Evolutionary conservation across 345 rosid genomes (phyloP).

Genomic region (Sisymbrium irio): DNA sequence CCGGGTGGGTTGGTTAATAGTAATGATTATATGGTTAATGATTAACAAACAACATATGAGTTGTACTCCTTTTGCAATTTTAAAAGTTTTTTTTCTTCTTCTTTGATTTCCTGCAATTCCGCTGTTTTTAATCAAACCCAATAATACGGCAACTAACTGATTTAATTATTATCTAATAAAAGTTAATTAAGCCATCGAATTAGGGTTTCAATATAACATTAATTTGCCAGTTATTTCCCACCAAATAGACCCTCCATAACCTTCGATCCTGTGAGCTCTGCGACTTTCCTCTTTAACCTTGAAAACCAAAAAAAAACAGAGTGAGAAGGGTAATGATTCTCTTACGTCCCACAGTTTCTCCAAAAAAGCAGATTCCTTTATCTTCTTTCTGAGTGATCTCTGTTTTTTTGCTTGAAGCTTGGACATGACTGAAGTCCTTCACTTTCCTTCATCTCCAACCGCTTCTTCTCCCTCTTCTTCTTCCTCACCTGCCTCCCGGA

Average conservation of each 20-base stretch:
- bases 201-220: conserved; percentile 7
- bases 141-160: not conserved
- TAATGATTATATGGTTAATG: not conserved
- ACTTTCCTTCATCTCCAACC: conserved; percentile 57
- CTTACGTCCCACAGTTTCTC: conserved; percentile 42
- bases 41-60: not conserved
- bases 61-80: not conserved
- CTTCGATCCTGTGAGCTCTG: not conserved
- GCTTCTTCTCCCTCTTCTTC: conserved; percentile 38
- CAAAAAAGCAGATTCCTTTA: not conserved
- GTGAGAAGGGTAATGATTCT: conserved; percentile 36
- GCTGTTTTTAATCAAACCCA: not conserved
- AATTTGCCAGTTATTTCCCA: conserved; percentile 33
- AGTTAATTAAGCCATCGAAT: not conserved
- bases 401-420: not conserved
- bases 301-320: not conserved
- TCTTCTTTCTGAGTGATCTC: not conserved
- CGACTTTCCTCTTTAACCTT: conserved; percentile 33
- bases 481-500: conserved; percentile 36
- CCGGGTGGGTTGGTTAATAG: not conserved
- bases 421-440: conserved; percentile 82
- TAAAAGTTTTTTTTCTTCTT: not conserved
- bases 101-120: not conserved
- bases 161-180: not conserved
- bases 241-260: conserved; percentile 24